A percentile compares a stretch with the other conserved stretches of the same genome.
Evolutionary conservation across 768 basidiomycete species (phyloP).

Genomic region (Podaxis pistillaris): DNA sequence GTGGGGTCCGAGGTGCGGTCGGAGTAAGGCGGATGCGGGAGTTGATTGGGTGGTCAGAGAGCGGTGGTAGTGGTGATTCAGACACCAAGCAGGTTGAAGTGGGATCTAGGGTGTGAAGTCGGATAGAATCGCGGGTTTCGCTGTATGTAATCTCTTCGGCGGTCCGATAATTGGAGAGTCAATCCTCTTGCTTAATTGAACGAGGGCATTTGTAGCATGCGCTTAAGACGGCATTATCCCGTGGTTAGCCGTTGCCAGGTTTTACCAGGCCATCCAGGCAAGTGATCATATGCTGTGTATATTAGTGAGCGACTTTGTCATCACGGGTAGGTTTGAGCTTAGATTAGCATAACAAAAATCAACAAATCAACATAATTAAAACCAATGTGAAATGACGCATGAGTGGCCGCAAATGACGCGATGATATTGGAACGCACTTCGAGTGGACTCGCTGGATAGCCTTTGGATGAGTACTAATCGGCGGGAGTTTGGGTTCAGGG

Average conservation of each 20-base stretch:
- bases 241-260: not conserved
- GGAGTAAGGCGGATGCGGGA: slow-evolving; percentile 73
- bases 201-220: not conserved
- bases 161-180: too few relatives aligned
- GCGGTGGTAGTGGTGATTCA: slow-evolving; percentile 13
- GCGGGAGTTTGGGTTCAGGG: too few relatives aligned
- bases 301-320: not conserved
- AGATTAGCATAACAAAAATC: not conserved
- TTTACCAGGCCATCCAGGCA: not conserved
- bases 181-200: too few relatives aligned
- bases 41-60: slow-evolving; percentile 62
- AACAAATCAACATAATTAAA: not conserved
- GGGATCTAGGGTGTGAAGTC: not conserved
- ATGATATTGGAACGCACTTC: not conserved
- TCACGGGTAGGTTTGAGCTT: not conserved
- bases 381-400: not conserved
- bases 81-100: not conserved
- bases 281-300: not conserved
- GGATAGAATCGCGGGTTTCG: not conserved
- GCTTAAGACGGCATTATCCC: not conserved
- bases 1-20: slow-evolving; percentile 60
- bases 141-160: too few relatives aligned
- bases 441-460: not conserved
- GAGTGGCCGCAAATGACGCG: not conserved
- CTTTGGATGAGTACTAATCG: too few relatives aligned